phyloP scores from a whole-genome alignment of 2,329 filamentous ascomycete genomes.

The Colletotrichum sidae region DNA sequence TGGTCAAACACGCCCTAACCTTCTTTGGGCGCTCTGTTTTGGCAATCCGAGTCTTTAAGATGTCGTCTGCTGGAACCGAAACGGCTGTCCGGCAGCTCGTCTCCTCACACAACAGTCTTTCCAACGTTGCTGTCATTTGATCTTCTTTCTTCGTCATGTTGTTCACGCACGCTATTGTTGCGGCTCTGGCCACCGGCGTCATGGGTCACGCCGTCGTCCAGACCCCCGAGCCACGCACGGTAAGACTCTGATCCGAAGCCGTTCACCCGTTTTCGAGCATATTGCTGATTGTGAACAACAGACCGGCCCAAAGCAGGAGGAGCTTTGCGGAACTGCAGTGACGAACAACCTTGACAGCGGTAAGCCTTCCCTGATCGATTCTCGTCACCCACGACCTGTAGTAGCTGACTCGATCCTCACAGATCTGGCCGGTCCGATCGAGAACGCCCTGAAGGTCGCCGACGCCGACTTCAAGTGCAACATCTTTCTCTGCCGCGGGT shows the following conservation, averaged over 20 bases:
- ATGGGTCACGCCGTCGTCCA: constrained; percentile 27
- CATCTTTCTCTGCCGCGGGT: constrained; percentile 44
- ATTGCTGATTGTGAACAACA: constrained; percentile 14
- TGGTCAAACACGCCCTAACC: neutral
- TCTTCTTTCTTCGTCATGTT: constrained; percentile 12
- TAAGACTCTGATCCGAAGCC: constrained; percentile 3
- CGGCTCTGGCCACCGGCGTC: constrained; percentile 27
- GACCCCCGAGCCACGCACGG: constrained; percentile 29
- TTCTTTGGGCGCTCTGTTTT: neutral
- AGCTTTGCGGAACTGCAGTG: constrained; percentile 40
- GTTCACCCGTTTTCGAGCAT: too few species aligned
- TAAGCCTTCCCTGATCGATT: constrained; percentile 1
- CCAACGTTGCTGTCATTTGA: neutral
- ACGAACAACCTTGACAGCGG: constrained; percentile 40
- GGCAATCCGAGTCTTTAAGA: neutral
- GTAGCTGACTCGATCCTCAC: neutral
- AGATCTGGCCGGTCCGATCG: constrained; percentile 44
- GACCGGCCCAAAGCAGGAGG: constrained; percentile 41
- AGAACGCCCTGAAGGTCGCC: constrained; percentile 41
- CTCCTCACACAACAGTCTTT: too few species aligned
- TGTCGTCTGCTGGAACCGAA: too few species aligned
- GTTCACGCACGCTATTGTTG: constrained; percentile 23
- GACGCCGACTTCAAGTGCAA: constrained; percentile 43
- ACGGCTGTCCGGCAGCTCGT: too few species aligned
- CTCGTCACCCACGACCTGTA: neutral